phyloP scores from a whole-genome alignment of 2,329 filamentous ascomycete species.

The Ophiostoma sp. region DNA sequence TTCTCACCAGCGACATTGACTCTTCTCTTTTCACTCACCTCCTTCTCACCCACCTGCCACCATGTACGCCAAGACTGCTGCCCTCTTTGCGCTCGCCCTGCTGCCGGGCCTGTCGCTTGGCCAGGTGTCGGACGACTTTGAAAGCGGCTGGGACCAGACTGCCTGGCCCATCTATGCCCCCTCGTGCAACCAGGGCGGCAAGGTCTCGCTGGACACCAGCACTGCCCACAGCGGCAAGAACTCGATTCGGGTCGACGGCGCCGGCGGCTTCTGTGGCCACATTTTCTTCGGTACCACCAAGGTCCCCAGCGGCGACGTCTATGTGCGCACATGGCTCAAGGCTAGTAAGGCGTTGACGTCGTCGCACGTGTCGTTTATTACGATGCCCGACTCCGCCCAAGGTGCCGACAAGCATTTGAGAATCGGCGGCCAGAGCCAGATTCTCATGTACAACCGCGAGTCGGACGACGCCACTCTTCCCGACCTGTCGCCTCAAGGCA shows the following conservation, averaged over 20 bases:
- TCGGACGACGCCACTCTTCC: constrained; percentile 63
- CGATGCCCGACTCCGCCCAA: constrained; percentile 60
- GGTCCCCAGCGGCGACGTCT: constrained; percentile 55
- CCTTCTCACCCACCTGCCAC: background rate
- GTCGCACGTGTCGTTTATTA: constrained; percentile 63
- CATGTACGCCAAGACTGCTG: constrained; percentile 5
- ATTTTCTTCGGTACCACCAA: constrained; percentile 61
- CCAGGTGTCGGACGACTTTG: constrained; percentile 58
- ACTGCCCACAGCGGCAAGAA: constrained; percentile 58
- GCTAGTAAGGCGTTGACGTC: constrained; percentile 57
- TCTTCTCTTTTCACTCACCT: too few species aligned
- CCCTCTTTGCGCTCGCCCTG: constrained; percentile 41
- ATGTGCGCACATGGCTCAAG: constrained; percentile 44
- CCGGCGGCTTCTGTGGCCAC: constrained; percentile 58
- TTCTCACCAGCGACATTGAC: background rate
- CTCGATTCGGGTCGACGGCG: constrained; percentile 54
- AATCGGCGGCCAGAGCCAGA: constrained; percentile 60
- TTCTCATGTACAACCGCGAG: constrained; percentile 66
- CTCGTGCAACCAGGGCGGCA: constrained; percentile 61
- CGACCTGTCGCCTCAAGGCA: constrained; percentile 60
- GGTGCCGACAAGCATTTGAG: constrained; percentile 60
- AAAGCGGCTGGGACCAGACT: constrained; percentile 57
- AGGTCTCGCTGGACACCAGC: constrained; percentile 56
- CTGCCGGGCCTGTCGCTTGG: constrained; percentile 50
- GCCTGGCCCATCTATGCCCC: constrained; percentile 60